These are phyloP conservation scores for Calonectria pseudoturangicola DNA, from an alignment of 2,329 filamentous ascomycete species.

Conservation along the genomic window DNA sequence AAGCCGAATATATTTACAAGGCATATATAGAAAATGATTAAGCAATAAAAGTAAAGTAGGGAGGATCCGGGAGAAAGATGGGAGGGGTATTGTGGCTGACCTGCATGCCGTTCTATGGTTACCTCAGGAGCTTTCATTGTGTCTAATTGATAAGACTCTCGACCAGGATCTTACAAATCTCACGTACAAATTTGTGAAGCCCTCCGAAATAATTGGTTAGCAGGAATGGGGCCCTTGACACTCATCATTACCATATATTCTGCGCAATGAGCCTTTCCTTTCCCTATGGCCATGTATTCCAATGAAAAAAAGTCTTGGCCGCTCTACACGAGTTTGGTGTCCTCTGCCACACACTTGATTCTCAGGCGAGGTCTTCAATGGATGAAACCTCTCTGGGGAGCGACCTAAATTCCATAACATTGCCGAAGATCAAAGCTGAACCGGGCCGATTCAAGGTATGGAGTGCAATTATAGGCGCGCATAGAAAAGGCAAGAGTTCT, in stretches of 20 bases:
- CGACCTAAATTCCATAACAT: background rate
- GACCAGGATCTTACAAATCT: background rate
- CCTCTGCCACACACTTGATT: background rate
- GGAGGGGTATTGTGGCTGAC: background rate
- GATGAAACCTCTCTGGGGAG: background rate
- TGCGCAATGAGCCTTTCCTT: background rate
- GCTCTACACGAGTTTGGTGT: background rate
- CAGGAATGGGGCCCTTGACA: background rate
- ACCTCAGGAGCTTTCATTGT: too few species aligned
- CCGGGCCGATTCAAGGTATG: conserved; percentile 41
- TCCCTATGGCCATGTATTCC: background rate
- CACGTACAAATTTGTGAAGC: background rate
- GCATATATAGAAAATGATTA: too few species aligned
- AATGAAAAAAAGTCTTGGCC: background rate
- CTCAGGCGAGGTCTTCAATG: background rate
- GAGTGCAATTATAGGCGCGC: conserved; percentile 34
- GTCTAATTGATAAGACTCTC: too few species aligned
- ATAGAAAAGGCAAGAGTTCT: conserved; percentile 6
- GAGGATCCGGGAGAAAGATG: background rate
- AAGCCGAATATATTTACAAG: conserved; percentile 39
- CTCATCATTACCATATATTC: background rate
- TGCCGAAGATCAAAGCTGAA: conserved; percentile 1
- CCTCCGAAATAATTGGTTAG: too few species aligned
- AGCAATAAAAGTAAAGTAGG: background rate
- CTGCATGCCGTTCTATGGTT: background rate